A percentile compares a stretch with the other conserved stretches of the same genome.
Evolutionary conservation across 164 flowering plant species (phyloP).

Genomic region (Paratinospora sagittata): DNA sequence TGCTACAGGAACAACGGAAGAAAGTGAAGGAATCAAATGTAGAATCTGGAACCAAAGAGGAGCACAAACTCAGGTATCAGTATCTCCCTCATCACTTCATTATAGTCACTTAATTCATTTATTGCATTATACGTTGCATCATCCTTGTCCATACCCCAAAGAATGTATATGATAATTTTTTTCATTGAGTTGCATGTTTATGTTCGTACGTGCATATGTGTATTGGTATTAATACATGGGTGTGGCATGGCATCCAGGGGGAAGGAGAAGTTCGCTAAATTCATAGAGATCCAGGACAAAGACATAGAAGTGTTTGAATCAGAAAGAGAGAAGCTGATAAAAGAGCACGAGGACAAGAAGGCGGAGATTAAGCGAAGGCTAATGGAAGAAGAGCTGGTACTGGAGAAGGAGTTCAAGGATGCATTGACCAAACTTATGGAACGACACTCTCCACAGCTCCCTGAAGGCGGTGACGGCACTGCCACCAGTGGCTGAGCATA

Average conservation of each 20-base stretch:
- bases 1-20: constrained; percentile 55
- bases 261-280: constrained; percentile 34
- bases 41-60: constrained; percentile 33
- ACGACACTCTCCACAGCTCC: constrained; percentile 31
- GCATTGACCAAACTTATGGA: constrained; percentile 45
- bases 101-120: neutral
- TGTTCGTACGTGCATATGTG: neutral
- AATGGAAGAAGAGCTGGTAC: constrained; percentile 40
- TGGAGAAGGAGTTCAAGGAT: constrained; percentile 49
- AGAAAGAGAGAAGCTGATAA: constrained; percentile 45
- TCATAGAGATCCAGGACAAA: constrained; percentile 41
- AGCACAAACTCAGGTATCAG: constrained; percentile 36
- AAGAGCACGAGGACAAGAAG: constrained; percentile 36
- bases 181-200: no score
- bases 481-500: neutral
- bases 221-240: neutral
- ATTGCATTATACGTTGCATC: no score
- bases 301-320: constrained; percentile 50
- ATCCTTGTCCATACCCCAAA: no score
- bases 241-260: constrained; percentile 28
- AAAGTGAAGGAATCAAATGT: constrained; percentile 35
- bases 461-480: neutral
- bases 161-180: no score
- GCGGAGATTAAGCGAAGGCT: constrained; percentile 41
- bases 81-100: neutral